Evolutionary conservation across 352 stramenopile genomes (phyloP).

Genomic region (Phytophthora megakarya): DNA sequence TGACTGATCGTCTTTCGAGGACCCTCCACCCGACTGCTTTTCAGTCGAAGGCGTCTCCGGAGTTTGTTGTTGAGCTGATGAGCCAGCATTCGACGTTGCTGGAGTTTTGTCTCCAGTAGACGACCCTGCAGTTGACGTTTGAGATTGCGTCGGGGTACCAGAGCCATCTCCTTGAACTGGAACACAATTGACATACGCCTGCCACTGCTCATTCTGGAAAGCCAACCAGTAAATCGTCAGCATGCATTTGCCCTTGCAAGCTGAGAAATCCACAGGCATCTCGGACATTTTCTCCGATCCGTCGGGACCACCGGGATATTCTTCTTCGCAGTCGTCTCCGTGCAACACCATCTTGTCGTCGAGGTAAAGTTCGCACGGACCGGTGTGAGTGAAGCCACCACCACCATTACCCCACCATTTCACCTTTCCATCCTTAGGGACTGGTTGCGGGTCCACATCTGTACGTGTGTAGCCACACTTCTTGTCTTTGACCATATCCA

Average conservation of each 20-base stretch:
- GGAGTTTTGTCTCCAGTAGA: not conserved
- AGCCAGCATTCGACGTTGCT: not conserved
- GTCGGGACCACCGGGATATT: slow-evolving; percentile 31
- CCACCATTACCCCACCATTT: slow-evolving; percentile 39
- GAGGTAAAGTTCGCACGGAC: slow-evolving; percentile 53
- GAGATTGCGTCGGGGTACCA: slow-evolving; percentile 9
- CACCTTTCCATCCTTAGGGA: slow-evolving; percentile 37
- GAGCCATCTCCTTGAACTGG: slow-evolving; percentile 23
- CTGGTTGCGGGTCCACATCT: slow-evolving; percentile 34
- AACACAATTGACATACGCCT: slow-evolving; percentile 45
- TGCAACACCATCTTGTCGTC: slow-evolving; percentile 45
- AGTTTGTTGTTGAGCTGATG: not conserved
- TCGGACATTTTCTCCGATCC: slow-evolving; percentile 27
- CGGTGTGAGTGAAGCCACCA: slow-evolving; percentile 40
- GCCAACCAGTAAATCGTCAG: slow-evolving; percentile 55
- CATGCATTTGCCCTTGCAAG: slow-evolving; percentile 43
- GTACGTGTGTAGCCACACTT: slow-evolving; percentile 41
- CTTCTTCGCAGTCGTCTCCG: slow-evolving; percentile 43
- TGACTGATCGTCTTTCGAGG: not conserved
- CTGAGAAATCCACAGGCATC: slow-evolving; percentile 45
- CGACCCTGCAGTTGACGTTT: slow-evolving; percentile 8
- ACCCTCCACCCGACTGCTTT: not conserved
- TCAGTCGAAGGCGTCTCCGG: not conserved
- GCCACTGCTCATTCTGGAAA: slow-evolving; percentile 46
- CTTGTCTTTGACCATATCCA: slow-evolving; percentile 37